These are phyloP conservation scores for Linnemannia elongata DNA, from an alignment of 192 early-diverging fungal genomes.

Conservation along the genomic window DNA sequence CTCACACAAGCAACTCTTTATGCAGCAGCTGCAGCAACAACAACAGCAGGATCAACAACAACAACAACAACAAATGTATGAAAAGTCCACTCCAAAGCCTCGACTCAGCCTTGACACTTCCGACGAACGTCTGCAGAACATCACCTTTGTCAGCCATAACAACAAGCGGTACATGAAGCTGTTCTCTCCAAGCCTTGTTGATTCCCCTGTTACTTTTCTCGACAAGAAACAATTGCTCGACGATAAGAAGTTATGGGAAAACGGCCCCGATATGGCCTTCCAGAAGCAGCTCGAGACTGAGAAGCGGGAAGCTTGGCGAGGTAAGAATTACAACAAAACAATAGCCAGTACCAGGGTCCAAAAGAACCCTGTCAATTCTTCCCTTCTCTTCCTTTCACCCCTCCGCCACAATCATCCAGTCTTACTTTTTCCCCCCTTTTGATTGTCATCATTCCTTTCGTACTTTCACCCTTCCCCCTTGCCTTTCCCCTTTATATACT, in stretches of 20 bases:
- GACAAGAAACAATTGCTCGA: conserved; percentile 33
- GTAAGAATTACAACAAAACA: conserved; percentile 3
- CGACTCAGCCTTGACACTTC: conserved; percentile 53
- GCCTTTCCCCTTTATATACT: not conserved
- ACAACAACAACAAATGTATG: conserved; percentile 9
- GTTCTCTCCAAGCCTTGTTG: conserved; percentile 43
- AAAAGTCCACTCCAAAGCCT: conserved; percentile 18
- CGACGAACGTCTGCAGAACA: conserved; percentile 41
- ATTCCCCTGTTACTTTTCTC: conserved; percentile 45
- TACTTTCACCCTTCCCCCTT: not conserved
- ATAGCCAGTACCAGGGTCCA: not conserved
- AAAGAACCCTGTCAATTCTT: not conserved
- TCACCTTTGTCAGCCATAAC: conserved; percentile 28
- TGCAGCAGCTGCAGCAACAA: conserved; percentile 24
- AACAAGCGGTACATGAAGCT: conserved; percentile 48
- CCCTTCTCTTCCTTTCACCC: not conserved
- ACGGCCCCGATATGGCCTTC: conserved; percentile 50
- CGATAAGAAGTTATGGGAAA: conserved; percentile 51
- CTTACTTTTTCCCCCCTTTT: not conserved
- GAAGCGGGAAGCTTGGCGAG: conserved; percentile 38
- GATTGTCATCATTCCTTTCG: not conserved
- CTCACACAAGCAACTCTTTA: conserved; percentile 7
- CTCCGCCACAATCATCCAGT: not conserved
- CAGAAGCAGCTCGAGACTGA: conserved; percentile 49
- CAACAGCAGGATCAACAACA: conserved; percentile 24